Evolutionary conservation across 2,329 filamentous ascomycete species (phyloP), one percentile per base, ranked within the genome.

Genomic region (Venturia effusa): DNA sequence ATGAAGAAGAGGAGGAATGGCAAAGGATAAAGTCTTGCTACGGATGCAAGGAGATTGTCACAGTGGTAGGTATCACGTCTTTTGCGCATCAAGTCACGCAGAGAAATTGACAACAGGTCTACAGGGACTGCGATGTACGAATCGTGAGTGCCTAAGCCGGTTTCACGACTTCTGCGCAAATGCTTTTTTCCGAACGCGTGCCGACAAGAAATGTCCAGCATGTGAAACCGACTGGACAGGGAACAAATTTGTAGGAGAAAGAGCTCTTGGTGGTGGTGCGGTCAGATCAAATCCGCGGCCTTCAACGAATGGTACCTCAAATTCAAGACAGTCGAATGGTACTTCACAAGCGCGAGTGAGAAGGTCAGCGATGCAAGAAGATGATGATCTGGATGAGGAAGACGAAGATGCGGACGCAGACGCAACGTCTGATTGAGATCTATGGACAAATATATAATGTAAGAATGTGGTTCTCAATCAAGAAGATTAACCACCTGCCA

Each of bases 41-140:
- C 71, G 92, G 90, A 0, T 99, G 94, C 75, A 89, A 86, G 74
- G 92, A 96, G 68, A 88, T 97, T 66, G 84, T 97, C 48, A 99
- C 93, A 0, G 78, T 88, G 67, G 83, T 82, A 71, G 68, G 76
- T 74, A 30, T 22, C n/a, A 30, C n/a, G 24, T 30, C n/a, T 22
- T 11, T 6, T 57, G 19, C 61, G 24, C 22, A 24, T 8, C 19
- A 24, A 45, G 4, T 27, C 8, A n/a, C 8, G 10, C 3, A 39
- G 1, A 8, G 22, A 24, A 54, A 22, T 17, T 6, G 6, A 40
- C 15, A 24, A 51, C 64, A 15, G n/a, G 1, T 15, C 17, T 27
- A 4, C 15, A 82, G 79, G 92, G 92, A 0, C 83, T 92, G 79
- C 83, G 92, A 63, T 96, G 92, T 75, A 74, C 80, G 2, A 82